Percentiles rank a stretch among this genome's conserved stretches.
Evolutionary conservation across 1,139 yeast species (phyloP).

Genomic region (Candida labiduridarum): DNA sequence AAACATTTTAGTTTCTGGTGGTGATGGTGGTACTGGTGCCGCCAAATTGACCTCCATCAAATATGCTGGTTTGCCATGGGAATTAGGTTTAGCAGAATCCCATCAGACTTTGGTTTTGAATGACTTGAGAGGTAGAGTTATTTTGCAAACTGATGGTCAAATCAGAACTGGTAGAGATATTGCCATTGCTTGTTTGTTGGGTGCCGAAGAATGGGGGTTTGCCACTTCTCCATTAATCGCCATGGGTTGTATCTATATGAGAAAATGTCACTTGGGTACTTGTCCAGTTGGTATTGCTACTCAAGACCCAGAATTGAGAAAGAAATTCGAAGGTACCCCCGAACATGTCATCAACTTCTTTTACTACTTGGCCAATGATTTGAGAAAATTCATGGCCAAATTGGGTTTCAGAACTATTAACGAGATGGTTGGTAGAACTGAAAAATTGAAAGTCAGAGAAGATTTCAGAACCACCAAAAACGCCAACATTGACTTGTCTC

Average conservation of each 20-base stretch:
- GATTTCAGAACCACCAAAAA: slow-evolving; percentile 88
- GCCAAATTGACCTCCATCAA: slow-evolving; percentile 97
- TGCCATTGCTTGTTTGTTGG: slow-evolving; percentile 92
- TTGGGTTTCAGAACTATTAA: slow-evolving; percentile 94
- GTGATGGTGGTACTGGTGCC: slow-evolving; percentile 99
- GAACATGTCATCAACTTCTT: slow-evolving; percentile 98
- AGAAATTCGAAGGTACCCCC: slow-evolving; percentile 94
- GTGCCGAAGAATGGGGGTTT: slow-evolving; percentile 98
- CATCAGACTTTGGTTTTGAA: slow-evolving; percentile 96
- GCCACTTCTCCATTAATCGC: slow-evolving; percentile 98
- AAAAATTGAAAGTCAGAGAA: slow-evolving; percentile 81
- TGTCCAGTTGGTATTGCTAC: slow-evolving; percentile 99
- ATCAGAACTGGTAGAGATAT: slow-evolving; percentile 94
- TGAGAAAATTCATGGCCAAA: slow-evolving; percentile 89
- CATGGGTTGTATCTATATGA: slow-evolving; percentile 95
- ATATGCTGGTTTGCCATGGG: slow-evolving; percentile 99
- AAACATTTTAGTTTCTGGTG: slow-evolving; percentile 92
- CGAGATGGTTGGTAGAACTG: slow-evolving; percentile 98
- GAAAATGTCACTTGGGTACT: slow-evolving; percentile 89
- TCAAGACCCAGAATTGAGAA: slow-evolving; percentile 92
- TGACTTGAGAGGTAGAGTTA: slow-evolving; percentile 92
- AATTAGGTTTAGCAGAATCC: slow-evolving; percentile 95
- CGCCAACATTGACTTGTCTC: slow-evolving; percentile 86
- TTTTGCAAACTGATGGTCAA: slow-evolving; percentile 97
- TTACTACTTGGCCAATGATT: slow-evolving; percentile 90